These are phyloP conservation scores for Hibiscus syriacus DNA, from an alignment of 345 rosid genomes.

Conservation along the genomic window DNA sequence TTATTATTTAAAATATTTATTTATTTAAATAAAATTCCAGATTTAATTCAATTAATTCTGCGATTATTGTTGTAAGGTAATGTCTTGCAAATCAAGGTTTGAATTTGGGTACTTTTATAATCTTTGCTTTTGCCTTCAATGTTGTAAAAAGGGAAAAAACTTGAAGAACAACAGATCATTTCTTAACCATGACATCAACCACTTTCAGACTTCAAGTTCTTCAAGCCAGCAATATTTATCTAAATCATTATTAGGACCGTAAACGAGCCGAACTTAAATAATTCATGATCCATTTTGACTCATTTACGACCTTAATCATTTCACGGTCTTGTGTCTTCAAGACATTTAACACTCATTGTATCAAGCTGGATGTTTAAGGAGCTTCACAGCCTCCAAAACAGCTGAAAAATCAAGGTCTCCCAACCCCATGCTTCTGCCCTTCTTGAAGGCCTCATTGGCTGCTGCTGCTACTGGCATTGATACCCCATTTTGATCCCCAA, in stretches of 20 bases:
- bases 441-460: conserved; percentile 84
- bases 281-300: too few species aligned
- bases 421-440: conserved; percentile 80
- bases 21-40: too few species aligned
- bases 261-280: too few species aligned
- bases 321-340: neutral
- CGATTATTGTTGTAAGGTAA: too few species aligned
- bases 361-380: conserved; percentile 23
- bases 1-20: too few species aligned
- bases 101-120: too few species aligned
- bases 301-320: too few species aligned
- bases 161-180: neutral
- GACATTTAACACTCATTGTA: neutral
- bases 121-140: too few species aligned
- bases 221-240: neutral
- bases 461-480: neutral
- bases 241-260: too few species aligned
- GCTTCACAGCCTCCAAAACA: conserved; percentile 61
- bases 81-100: too few species aligned
- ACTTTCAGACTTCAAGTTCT: neutral
- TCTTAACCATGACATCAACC: neutral
- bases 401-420: conserved; percentile 92
- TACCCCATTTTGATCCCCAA: neutral
- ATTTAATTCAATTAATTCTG: too few species aligned
- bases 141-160: neutral